These are phyloP conservation scores for Mortierella sp. DNA, from an alignment of 371 early-diverging fungal genomes.

Conservation along the genomic window DNA sequence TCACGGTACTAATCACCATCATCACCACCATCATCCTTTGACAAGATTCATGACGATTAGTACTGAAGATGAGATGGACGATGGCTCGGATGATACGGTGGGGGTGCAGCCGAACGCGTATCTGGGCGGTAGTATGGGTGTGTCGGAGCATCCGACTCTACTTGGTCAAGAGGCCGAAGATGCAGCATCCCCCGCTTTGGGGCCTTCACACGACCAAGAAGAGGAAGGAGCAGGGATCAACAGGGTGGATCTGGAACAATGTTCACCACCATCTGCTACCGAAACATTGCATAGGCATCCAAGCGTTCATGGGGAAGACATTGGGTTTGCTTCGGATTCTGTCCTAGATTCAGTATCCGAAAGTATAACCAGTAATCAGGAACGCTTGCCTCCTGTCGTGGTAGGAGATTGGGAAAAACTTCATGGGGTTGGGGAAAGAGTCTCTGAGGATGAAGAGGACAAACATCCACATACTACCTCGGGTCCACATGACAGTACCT, in stretches of 20 bases:
- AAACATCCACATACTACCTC: too few relatives aligned
- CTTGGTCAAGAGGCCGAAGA: background rate
- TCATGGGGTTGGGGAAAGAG: slow-evolving; percentile 21
- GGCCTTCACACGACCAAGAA: background rate
- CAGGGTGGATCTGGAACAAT: background rate
- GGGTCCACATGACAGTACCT: too few relatives aligned
- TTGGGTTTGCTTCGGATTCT: slow-evolving; percentile 45
- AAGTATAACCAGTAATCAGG: slow-evolving; percentile 5
- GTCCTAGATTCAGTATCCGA: slow-evolving; percentile 34
- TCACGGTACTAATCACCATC: background rate
- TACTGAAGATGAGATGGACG: too few relatives aligned
- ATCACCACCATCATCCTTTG: background rate
- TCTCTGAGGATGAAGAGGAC: background rate
- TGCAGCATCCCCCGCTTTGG: background rate
- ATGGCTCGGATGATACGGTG: too few relatives aligned
- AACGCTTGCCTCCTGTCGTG: background rate
- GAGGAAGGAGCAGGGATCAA: background rate
- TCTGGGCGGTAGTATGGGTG: too few relatives aligned
- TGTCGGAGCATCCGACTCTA: too few relatives aligned
- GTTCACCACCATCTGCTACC: background rate
- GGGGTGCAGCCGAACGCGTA: too few relatives aligned
- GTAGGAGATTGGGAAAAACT: slow-evolving; percentile 27
- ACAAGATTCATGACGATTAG: too few relatives aligned
- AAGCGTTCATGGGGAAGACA: slow-evolving; percentile 16
- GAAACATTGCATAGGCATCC: background rate